These are phyloP conservation scores for Kodamaea suecica DNA, from an alignment of 1,139 yeast genomes.

Conservation along the genomic window DNA sequence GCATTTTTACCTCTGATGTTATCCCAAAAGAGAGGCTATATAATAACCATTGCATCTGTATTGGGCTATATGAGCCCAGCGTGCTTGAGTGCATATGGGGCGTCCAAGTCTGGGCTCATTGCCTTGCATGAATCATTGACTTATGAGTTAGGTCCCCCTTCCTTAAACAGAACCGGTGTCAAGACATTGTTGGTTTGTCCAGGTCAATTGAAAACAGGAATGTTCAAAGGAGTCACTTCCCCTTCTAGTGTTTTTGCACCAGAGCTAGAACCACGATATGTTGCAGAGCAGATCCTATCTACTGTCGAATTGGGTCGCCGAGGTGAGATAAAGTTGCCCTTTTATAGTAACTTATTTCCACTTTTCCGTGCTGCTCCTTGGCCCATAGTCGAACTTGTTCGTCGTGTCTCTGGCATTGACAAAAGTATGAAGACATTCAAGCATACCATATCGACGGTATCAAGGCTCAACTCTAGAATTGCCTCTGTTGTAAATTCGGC, in stretches of 20 bases:
- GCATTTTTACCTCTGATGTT: slow-evolving; percentile 74
- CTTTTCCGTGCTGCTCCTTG: slow-evolving; percentile 69
- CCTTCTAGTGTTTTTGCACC: slow-evolving; percentile 81
- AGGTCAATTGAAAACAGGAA: slow-evolving; percentile 72
- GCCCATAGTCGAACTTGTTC: slow-evolving; percentile 56
- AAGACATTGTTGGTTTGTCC: slow-evolving; percentile 78
- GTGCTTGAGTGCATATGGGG: slow-evolving; percentile 76
- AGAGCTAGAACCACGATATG: slow-evolving; percentile 61
- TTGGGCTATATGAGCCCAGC: slow-evolving; percentile 87
- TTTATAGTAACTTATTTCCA: slow-evolving; percentile 73
- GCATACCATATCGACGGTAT: background rate
- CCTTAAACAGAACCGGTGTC: slow-evolving; percentile 48
- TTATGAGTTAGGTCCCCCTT: slow-evolving; percentile 61
- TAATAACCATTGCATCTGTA: slow-evolving; percentile 78
- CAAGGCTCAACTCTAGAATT: slow-evolving; percentile 2
- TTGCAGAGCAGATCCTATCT: slow-evolving; percentile 57
- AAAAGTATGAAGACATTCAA: slow-evolving; percentile 45
- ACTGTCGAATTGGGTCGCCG: slow-evolving; percentile 59
- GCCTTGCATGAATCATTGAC: slow-evolving; percentile 82
- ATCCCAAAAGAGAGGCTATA: slow-evolving; percentile 59
- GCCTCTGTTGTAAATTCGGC: background rate
- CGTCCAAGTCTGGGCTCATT: slow-evolving; percentile 81
- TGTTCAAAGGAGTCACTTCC: slow-evolving; percentile 70
- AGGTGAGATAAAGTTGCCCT: slow-evolving; percentile 70
- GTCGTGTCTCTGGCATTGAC: slow-evolving; percentile 65